These are phyloP conservation scores for Tylopilus cervinicoccineus DNA, from an alignment of 768 basidiomycete species.

Conservation along the genomic window DNA sequence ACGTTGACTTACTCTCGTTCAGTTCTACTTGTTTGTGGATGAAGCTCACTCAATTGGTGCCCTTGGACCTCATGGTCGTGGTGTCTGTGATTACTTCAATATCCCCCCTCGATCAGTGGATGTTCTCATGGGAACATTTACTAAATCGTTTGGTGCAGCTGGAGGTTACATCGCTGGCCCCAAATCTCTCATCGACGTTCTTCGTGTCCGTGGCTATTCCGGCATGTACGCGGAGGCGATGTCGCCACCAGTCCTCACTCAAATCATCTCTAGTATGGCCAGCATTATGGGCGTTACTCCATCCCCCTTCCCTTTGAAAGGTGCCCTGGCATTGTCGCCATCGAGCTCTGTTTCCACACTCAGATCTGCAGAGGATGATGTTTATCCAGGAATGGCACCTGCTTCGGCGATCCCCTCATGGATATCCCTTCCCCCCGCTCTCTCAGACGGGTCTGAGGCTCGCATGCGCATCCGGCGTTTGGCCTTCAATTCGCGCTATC, in stretches of 20 bases:
- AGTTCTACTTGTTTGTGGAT: slow-evolving; percentile 97
- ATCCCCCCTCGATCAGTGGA: slow-evolving; percentile 80
- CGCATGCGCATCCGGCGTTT: slow-evolving; percentile 76
- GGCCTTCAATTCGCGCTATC: slow-evolving; percentile 94
- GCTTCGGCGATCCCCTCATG: slow-evolving; percentile 65
- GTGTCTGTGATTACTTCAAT: slow-evolving; percentile 92
- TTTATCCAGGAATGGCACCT: slow-evolving; percentile 69
- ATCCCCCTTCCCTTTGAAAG: slow-evolving; percentile 30
- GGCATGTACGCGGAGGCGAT: slow-evolving; percentile 88
- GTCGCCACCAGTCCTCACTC: slow-evolving; percentile 86
- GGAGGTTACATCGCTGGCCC: slow-evolving; percentile 93
- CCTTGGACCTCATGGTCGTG: slow-evolving; percentile 90
- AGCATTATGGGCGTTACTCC: slow-evolving; percentile 88
- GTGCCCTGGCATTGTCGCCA: slow-evolving; percentile 25
- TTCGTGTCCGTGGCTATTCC: slow-evolving; percentile 79
- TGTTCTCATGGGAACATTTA: slow-evolving; percentile 98
- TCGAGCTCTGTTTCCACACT: slow-evolving; percentile 28
- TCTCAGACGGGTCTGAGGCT: slow-evolving; percentile 85
- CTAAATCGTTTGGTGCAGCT: slow-evolving; percentile 89
- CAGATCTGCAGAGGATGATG: slow-evolving; percentile 38
- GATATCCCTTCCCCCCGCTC: slow-evolving; percentile 66
- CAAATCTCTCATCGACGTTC: slow-evolving; percentile 73
- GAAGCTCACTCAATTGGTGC: slow-evolving; percentile 98
- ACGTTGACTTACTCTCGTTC: neutral
- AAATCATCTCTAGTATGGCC: slow-evolving; percentile 88